A percentile compares a stretch with the other conserved stretches of the same genome.
Conservation (phyloP, 73 alveolate species). For the Halteria grandinella region DNA sequence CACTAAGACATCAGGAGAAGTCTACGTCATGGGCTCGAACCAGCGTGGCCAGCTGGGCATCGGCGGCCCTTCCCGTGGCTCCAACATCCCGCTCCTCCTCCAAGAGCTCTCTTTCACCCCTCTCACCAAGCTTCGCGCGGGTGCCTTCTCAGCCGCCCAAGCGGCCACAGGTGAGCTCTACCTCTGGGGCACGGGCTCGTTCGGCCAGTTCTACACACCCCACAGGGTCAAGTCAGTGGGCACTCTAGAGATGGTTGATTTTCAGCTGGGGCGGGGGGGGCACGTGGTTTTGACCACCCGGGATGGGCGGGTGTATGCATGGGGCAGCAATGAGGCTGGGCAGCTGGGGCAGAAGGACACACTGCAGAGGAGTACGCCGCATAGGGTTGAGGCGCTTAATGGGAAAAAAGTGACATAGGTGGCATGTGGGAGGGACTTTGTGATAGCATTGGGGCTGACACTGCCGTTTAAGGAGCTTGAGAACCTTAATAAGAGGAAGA, state of each 20-base stretch:
- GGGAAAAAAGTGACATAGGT: constrained; percentile 44
- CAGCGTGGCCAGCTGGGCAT: constrained; percentile 75
- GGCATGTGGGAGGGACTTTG: constrained; percentile 42
- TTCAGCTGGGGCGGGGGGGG: constrained; percentile 45
- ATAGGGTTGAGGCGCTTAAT: constrained; percentile 31
- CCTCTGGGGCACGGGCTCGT: constrained; percentile 72
- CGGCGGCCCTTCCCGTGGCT: constrained; percentile 54
- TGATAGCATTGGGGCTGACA: constrained; percentile 47
- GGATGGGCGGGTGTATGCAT: constrained; percentile 50
- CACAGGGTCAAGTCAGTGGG: constrained; percentile 46
- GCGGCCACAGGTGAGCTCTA: constrained; percentile 43
- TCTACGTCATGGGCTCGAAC: constrained; percentile 76
- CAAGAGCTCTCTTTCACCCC: constrained; percentile 57
- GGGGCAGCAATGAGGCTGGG: constrained; percentile 49
- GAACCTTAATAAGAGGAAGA: not conserved
- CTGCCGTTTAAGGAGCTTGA: constrained; percentile 21
- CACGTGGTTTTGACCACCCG: constrained; percentile 15
- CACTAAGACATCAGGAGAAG: constrained; percentile 44
- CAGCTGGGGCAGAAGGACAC: constrained; percentile 35
- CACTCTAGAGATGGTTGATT: constrained; percentile 26
- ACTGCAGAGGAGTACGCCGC: constrained; percentile 21
- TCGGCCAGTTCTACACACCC: constrained; percentile 70
- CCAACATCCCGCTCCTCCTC: constrained; percentile 31
- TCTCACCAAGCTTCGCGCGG: constrained; percentile 64
- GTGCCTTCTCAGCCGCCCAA: constrained; percentile 66